Base-by-base conservation (phyloP, 148 eudicot genomes). In the Amaranthus cruentus region DNA sequence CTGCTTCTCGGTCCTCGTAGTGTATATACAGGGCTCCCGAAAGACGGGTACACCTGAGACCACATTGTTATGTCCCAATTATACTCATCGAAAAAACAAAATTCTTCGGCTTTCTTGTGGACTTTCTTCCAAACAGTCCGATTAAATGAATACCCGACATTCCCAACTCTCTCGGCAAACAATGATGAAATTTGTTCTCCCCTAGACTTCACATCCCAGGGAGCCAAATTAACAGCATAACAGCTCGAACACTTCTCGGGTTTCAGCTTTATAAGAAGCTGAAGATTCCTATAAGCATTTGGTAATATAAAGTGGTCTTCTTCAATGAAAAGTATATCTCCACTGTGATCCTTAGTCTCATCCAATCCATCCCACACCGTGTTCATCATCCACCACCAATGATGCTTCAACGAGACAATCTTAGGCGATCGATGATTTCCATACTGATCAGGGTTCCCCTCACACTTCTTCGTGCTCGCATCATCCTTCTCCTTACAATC, bases 381-480 rank as follows among this genome's bases (percentile, higher is more conserved):
- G 77, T 94, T 94, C 98, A 94, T 89, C 98, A 94, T 91, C 98
- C 98, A 94, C 98, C 98, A 94, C 98, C 98, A 94, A 78, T 94
- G 98, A 84, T 91, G 98, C 82, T 94, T 94, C 80, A 94, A 78
- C 1, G 97, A 91, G 67, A 94, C 98, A 67, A 91, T 94, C 83
- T 86, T 91, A 10, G 96, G 93, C 9, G 91, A 88, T 69, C 97
- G 77, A 68, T 88, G 87, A 69, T 91, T 91, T 56, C 98, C 98
- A 87, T 89, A 94, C 76, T 94, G 98, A 88, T 94, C 97, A 0
- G 93, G 86, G 48, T 78, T 88, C 49, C 92, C 98, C 38, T 66
- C 73, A 73, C 97, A 94, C 4, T 86, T 86, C 52, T 78, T 79
- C 77, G 78, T 73, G 46, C 52, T 60, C 6, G 91, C 79, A 47